Base-by-base conservation (phyloP, 345 rosid species). In the Cochlearia excelsa region DNA sequence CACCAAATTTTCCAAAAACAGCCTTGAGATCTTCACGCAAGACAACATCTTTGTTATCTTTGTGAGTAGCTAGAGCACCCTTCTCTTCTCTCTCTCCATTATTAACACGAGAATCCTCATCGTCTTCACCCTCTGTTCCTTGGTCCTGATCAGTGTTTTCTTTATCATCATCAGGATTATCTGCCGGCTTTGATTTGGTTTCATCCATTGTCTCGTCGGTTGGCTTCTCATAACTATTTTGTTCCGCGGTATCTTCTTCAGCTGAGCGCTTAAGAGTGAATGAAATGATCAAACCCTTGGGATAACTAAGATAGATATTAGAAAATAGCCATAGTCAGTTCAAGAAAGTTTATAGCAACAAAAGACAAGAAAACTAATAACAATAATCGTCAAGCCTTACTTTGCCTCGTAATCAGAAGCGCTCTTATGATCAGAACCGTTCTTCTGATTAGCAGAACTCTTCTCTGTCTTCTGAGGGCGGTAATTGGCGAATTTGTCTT, bases 21-120 rank as follows among this genome's bases (percentile, higher is more conserved):
- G 69, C 79, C 81, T 87, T 93, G 72, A 93, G 78, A 84, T 93
- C 99, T 75, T 93, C 97, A 1, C 96, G 96, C 68, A 84, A 27
- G 27, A 93, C 91, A 71, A 89, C 87, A 68, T 93, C 78, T 72
- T 65, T 76, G 43, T 79, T 73, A 53, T 87, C 68, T 56, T 78
- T 80, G 60, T 77, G 80, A 55, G 69, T 68, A 46, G 77, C 77
- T 59, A 79, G 57, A 30, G 77, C 71, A 34, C 79, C 58, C 63
- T 75, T 82, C 54, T 64, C 81, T 64, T 72, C 82, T 30, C 66
- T 81, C 62, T 77, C 81, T 16, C 37, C 71, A 69, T 79, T 71
- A 51, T 72, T 74, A 60, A 9, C 3, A 7, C 76, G 54, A 39
- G 79, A 30, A 69, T 79, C 77, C 54, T 79, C 78, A 29, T 61